These are phyloP conservation scores for Phytophthora fragariae DNA, from an alignment of 352 stramenopile genomes.

Conservation along the genomic window DNA sequence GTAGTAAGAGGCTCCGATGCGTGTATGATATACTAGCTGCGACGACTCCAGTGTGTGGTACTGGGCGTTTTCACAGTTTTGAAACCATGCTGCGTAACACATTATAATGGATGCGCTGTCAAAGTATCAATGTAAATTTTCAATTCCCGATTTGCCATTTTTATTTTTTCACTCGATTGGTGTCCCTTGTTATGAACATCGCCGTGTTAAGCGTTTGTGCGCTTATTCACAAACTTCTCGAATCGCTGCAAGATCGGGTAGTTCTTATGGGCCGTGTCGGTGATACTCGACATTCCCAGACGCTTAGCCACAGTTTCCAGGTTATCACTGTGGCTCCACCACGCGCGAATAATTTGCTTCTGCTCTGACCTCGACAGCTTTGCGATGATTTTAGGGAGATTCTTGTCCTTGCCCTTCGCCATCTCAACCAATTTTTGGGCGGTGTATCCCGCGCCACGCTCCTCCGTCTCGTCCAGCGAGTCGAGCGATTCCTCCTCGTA, in stretches of 20 bases:
- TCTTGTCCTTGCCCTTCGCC: not conserved
- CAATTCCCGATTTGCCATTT: too few species aligned
- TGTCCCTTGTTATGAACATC: too few species aligned
- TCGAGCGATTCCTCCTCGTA: constrained; percentile 10
- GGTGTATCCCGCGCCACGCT: not conserved
- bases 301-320: not conserved
- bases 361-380: not conserved
- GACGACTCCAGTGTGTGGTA: too few species aligned
- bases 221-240: not conserved
- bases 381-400: not conserved
- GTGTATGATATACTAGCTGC: too few species aligned
- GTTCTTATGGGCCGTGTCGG: not conserved
- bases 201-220: too few species aligned
- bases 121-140: too few species aligned
- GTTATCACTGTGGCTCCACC: not conserved
- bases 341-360: not conserved
- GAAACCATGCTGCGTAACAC: too few species aligned
- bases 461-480: constrained; percentile 1
- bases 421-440: not conserved
- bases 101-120: too few species aligned
- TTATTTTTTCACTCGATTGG: too few species aligned
- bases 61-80: too few species aligned
- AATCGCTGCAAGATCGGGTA: not conserved
- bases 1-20: too few species aligned
- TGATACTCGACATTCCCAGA: not conserved